phyloP scores from a whole-genome alignment of 345 rosid genomes.

The Dovyalis caffra region DNA sequence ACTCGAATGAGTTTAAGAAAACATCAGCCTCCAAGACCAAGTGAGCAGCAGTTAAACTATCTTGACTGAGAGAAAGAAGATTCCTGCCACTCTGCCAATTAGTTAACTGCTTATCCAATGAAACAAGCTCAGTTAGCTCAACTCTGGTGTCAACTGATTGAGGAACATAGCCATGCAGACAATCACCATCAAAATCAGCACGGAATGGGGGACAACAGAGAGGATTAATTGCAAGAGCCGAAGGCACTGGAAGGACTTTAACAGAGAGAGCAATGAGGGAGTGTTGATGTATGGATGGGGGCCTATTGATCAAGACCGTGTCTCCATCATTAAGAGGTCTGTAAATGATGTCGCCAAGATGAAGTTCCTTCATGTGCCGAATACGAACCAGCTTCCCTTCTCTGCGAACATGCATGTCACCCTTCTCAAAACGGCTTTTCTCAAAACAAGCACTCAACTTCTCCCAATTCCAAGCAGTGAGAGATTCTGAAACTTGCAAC shows the following conservation, averaged over 20 bases:
- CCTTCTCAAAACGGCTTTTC: conserved; percentile 57
- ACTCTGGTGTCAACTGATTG: conserved; percentile 69
- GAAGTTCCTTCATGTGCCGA: conserved; percentile 47
- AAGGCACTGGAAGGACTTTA: conserved; percentile 59
- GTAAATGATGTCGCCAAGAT: conserved; percentile 55
- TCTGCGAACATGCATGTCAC: conserved; percentile 58
- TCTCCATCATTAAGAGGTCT: conserved; percentile 79
- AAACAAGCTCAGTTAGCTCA: conserved; percentile 82
- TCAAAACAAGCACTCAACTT: conserved; percentile 44
- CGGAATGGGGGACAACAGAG: conserved; percentile 83
- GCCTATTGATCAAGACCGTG: conserved; percentile 72
- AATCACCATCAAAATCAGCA: conserved; percentile 97
- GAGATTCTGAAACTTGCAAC: conserved; percentile 66
- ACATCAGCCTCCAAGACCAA: conserved; percentile 57
- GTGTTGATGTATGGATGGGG: conserved; percentile 93
- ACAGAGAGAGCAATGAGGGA: conserved; percentile 80
- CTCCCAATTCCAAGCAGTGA: conserved; percentile 70
- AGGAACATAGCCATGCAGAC: conserved; percentile 92
- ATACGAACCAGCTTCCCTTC: conserved; percentile 50
- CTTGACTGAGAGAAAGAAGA: conserved; percentile 74
- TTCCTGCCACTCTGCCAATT: conserved; percentile 79
- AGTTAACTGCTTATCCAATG: conserved; percentile 68
- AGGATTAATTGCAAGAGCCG: conserved; percentile 82
- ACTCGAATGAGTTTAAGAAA: conserved; percentile 42
- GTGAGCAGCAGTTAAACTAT: conserved; percentile 75